Evolutionary conservation across 768 basidiomycete genomes (phyloP).

Genomic region (Lentinula sp.): DNA sequence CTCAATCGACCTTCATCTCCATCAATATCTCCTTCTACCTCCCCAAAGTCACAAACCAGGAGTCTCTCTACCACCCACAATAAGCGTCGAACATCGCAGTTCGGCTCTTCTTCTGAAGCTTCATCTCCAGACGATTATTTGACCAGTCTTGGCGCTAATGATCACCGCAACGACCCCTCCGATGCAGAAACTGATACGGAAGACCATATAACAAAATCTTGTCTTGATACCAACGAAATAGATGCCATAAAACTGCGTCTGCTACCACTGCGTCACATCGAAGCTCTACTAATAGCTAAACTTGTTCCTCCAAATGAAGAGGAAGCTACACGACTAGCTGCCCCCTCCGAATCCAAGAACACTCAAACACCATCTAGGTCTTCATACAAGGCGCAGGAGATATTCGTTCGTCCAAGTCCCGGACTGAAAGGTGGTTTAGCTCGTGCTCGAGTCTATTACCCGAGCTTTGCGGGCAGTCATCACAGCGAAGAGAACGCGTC

Average conservation of each 20-base stretch:
- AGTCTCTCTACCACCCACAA: constrained; percentile 14
- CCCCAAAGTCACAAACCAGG: constrained; percentile 14
- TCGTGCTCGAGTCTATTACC: constrained; percentile 30
- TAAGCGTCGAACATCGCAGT: constrained; percentile 9
- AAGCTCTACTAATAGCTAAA: constrained; percentile 61
- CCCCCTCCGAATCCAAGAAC: constrained; percentile 13
- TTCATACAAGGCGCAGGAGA: constrained; percentile 35
- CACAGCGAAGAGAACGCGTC: constrained; percentile 3
- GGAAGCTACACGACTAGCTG: constrained; percentile 36
- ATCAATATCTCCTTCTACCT: constrained; percentile 19
- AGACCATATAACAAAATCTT: constrained; percentile 1
- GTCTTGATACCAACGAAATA: constrained; percentile 24
- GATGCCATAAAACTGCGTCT: constrained; percentile 59
- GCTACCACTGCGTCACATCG: constrained; percentile 62
- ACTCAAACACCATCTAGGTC: neutral
- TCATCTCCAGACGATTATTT: constrained; percentile 10
- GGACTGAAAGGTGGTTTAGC: constrained; percentile 61
- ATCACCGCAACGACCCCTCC: constrained; percentile 19
- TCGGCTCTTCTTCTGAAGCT: constrained; percentile 8
- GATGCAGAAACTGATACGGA: constrained; percentile 14
- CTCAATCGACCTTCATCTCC: constrained; percentile 26
- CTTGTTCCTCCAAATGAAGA: constrained; percentile 66
- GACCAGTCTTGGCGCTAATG: constrained; percentile 9
- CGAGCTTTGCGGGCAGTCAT: constrained; percentile 8
- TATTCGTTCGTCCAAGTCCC: constrained; percentile 59